Percentiles rank a stretch among this genome's conserved stretches.
Conservation (phyloP, 2,329 filamentous ascomycete genomes). For the Aspergillus pseudotamarii region DNA sequence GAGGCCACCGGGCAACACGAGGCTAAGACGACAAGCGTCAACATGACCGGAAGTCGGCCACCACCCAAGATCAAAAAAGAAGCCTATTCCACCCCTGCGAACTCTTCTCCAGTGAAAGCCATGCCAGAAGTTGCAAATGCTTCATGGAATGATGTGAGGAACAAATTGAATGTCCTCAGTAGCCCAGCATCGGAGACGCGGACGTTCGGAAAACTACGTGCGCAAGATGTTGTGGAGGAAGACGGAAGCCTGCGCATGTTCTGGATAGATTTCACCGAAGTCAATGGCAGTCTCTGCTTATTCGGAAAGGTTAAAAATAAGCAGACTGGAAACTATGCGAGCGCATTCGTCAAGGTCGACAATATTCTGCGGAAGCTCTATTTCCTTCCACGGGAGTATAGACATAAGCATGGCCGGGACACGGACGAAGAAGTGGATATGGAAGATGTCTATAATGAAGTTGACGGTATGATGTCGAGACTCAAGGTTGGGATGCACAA, state of each 20-base stretch:
- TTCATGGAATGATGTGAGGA: slow-evolving; percentile 85
- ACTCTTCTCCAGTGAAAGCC: slow-evolving; percentile 72
- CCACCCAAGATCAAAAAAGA: slow-evolving; percentile 74
- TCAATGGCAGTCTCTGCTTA: slow-evolving; percentile 87
- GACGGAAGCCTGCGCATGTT: slow-evolving; percentile 93
- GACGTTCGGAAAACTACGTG: slow-evolving; percentile 76
- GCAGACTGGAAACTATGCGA: slow-evolving; percentile 74
- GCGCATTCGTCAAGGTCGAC: slow-evolving; percentile 94
- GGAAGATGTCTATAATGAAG: slow-evolving; percentile 86
- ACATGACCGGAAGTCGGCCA: slow-evolving; percentile 79
- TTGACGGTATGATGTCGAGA: slow-evolving; percentile 84
- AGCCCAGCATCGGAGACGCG: slow-evolving; percentile 66
- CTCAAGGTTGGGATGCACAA: slow-evolving; percentile 88
- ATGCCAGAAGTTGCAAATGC: slow-evolving; percentile 69
- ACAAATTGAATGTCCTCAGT: slow-evolving; percentile 81
- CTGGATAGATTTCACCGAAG: slow-evolving; percentile 94
- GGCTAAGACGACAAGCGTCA: slow-evolving; percentile 71
- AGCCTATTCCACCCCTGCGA: slow-evolving; percentile 69
- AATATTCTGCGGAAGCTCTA: slow-evolving; percentile 91
- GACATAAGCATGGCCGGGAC: slow-evolving; percentile 62
- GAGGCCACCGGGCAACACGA: slow-evolving; percentile 68
- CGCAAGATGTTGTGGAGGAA: slow-evolving; percentile 85
- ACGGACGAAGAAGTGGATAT: slow-evolving; percentile 81
- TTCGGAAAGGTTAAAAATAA: slow-evolving; percentile 97
- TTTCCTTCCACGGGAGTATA: slow-evolving; percentile 78